Conservation (phyloP, 495 filamentous ascomycete species). For the Pyrenopolyporus hunteri region DNA sequence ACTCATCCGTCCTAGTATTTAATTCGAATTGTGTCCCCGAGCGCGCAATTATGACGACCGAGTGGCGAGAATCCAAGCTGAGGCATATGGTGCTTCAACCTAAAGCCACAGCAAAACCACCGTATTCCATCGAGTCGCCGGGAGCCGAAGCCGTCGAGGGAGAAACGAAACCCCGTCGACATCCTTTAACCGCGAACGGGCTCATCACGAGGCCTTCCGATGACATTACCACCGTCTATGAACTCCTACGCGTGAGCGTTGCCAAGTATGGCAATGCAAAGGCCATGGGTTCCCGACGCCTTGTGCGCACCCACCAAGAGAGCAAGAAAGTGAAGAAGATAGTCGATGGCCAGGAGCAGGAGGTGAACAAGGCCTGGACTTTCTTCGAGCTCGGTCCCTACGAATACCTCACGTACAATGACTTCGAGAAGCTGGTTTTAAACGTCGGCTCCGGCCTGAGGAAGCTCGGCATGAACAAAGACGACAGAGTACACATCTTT, state of each 20-base stretch:
- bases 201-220: slow-evolving; percentile 69
- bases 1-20: background rate
- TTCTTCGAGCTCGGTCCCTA: slow-evolving; percentile 94
- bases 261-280: slow-evolving; percentile 88
- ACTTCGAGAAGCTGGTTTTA: slow-evolving; percentile 80
- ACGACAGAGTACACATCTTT: slow-evolving; percentile 83
- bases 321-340: slow-evolving; percentile 97
- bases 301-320: slow-evolving; percentile 87
- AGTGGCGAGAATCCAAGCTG: slow-evolving; percentile 47
- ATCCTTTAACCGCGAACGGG: slow-evolving; percentile 72
- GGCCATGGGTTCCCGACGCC: slow-evolving; percentile 77
- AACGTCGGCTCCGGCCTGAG: slow-evolving; percentile 78
- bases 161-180: slow-evolving; percentile 88
- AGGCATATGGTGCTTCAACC: slow-evolving; percentile 67
- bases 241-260: slow-evolving; percentile 79
- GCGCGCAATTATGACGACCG: slow-evolving; percentile 27
- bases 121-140: slow-evolving; percentile 82
- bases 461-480: slow-evolving; percentile 77
- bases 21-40: background rate
- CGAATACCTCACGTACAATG: slow-evolving; percentile 82
- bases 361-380: slow-evolving; percentile 95
- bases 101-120: slow-evolving; percentile 57
- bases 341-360: slow-evolving; percentile 83
- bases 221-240: slow-evolving; percentile 82
- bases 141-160: slow-evolving; percentile 74